phyloP scores from a whole-genome alignment of 176 grass and related monocot genomes.

The Tillandsia fasciculata region DNA sequence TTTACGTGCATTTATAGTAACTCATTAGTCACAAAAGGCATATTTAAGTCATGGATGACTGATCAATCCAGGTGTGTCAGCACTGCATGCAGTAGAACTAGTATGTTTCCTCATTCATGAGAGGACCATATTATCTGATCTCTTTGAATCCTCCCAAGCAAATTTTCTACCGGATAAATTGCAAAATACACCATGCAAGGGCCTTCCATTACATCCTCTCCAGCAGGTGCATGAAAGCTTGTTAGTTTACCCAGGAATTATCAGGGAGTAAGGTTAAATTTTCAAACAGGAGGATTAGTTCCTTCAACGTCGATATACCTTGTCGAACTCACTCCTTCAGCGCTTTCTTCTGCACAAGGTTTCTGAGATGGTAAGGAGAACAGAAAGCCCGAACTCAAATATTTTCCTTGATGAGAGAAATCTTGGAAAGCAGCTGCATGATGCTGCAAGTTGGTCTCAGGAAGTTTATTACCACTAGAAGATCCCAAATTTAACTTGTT shows the following conservation, averaged over 20 bases:
- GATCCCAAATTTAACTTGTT: constrained; percentile 15
- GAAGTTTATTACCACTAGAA: constrained; percentile 26
- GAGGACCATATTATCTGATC: not conserved
- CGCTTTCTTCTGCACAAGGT: constrained; percentile 25
- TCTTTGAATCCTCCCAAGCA: not conserved
- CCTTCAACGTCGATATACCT: constrained; percentile 31
- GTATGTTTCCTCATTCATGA: not conserved
- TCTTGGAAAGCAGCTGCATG: constrained; percentile 44
- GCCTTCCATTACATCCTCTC: not conserved
- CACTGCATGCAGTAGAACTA: not conserved
- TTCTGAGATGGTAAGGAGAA: constrained; percentile 78
- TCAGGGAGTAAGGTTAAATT: not conserved
- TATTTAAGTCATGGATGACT: too few relatives aligned
- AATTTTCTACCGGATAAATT: not conserved
- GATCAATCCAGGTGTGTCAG: too few relatives aligned
- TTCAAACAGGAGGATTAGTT: constrained; percentile 10
- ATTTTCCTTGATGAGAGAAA: constrained; percentile 35
- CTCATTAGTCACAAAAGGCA: not conserved
- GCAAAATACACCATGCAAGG: not conserved
- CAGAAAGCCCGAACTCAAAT: constrained; percentile 62
- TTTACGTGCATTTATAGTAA: not conserved
- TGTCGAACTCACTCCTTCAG: constrained; percentile 36
- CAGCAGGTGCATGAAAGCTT: not conserved
- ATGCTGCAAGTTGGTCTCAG: constrained; percentile 52
- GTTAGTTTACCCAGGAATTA: not conserved